Conservation (phyloP, 768 basidiomycete genomes). For the Suillus cothurnatus region DNA sequence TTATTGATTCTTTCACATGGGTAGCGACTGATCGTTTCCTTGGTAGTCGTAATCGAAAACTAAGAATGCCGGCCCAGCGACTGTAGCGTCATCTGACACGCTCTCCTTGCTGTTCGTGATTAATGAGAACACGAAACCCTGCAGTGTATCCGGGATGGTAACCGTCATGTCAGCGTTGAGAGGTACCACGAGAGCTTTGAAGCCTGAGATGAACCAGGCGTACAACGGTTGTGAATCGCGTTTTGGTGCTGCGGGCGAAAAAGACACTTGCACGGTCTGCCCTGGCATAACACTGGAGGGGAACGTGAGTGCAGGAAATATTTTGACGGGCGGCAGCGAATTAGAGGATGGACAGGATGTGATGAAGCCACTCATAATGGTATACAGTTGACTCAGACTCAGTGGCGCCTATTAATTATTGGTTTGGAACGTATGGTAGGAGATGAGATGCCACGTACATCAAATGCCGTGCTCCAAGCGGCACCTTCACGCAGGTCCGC, state of each 20-base stretch:
- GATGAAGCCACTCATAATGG: slow-evolving; percentile 48
- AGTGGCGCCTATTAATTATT: slow-evolving; percentile 39
- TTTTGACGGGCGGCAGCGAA: slow-evolving; percentile 46
- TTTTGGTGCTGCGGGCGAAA: slow-evolving; percentile 15
- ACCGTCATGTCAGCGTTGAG: slow-evolving; percentile 35
- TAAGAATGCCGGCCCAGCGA: slow-evolving; percentile 60
- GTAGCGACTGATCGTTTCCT: slow-evolving; percentile 1
- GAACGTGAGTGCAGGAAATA: slow-evolving; percentile 52
- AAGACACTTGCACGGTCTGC: slow-evolving; percentile 27
- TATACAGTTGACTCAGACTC: slow-evolving; percentile 41
- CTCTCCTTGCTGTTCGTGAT: slow-evolving; percentile 42
- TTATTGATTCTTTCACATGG: background rate
- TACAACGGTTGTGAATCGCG: slow-evolving; percentile 29
- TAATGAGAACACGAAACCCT: slow-evolving; percentile 55
- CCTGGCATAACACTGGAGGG: slow-evolving; percentile 30
- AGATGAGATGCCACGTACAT: slow-evolving; percentile 39
- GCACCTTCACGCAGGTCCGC: slow-evolving; percentile 48
- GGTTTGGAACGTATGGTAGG: slow-evolving; percentile 32
- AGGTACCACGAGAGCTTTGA: slow-evolving; percentile 42
- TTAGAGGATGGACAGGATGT: slow-evolving; percentile 55
- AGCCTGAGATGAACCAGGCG: slow-evolving; percentile 53
- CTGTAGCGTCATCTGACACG: slow-evolving; percentile 47
- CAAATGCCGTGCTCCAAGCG: slow-evolving; percentile 63
- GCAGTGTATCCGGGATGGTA: slow-evolving; percentile 43
- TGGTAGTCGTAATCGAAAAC: slow-evolving; percentile 37